These are phyloP conservation scores for Ophiostoma tasmaniense DNA, from an alignment of 2,329 filamentous ascomycete genomes.

Conservation along the genomic window DNA sequence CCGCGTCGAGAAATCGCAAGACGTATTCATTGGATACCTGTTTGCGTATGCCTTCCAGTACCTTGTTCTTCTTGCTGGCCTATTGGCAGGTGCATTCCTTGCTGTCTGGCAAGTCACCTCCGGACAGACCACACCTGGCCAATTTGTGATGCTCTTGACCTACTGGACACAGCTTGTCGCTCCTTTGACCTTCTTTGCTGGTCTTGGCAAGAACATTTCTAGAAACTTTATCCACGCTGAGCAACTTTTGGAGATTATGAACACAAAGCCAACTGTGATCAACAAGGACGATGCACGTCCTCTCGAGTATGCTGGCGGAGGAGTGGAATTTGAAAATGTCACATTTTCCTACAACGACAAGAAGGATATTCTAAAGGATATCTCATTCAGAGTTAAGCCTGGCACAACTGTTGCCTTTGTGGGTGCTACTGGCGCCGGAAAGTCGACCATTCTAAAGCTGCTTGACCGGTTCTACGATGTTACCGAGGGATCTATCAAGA, in stretches of 20 bases:
- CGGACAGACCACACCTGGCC: slow-evolving; percentile 52
- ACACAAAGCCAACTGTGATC: slow-evolving; percentile 45
- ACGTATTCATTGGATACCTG: slow-evolving; percentile 38
- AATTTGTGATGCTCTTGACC: slow-evolving; percentile 62
- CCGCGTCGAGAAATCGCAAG: slow-evolving; percentile 31
- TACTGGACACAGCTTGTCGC: slow-evolving; percentile 67
- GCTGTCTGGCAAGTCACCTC: slow-evolving; percentile 58
- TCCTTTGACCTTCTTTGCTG: slow-evolving; percentile 61
- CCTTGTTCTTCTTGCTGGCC: slow-evolving; percentile 58
- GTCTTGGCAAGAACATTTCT: slow-evolving; percentile 47
- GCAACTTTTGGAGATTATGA: slow-evolving; percentile 49
- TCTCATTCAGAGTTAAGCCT: slow-evolving; percentile 42
- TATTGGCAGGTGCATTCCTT: slow-evolving; percentile 54
- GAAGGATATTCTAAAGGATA: slow-evolving; percentile 47
- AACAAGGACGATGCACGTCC: slow-evolving; percentile 43
- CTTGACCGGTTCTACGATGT: slow-evolving; percentile 53
- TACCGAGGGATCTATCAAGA: slow-evolving; percentile 41
- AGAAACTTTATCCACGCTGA: slow-evolving; percentile 51
- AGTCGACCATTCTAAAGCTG: slow-evolving; percentile 51
- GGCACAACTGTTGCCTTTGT: slow-evolving; percentile 53
- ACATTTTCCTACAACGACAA: slow-evolving; percentile 52
- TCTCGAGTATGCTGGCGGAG: slow-evolving; percentile 43
- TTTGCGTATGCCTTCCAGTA: slow-evolving; percentile 49
- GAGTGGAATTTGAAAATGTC: slow-evolving; percentile 47
- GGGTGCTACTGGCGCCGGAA: slow-evolving; percentile 51